Evolutionary conservation across 2,329 filamentous ascomycete genomes (phyloP).

Genomic region (Clonostachys chloroleuca): DNA sequence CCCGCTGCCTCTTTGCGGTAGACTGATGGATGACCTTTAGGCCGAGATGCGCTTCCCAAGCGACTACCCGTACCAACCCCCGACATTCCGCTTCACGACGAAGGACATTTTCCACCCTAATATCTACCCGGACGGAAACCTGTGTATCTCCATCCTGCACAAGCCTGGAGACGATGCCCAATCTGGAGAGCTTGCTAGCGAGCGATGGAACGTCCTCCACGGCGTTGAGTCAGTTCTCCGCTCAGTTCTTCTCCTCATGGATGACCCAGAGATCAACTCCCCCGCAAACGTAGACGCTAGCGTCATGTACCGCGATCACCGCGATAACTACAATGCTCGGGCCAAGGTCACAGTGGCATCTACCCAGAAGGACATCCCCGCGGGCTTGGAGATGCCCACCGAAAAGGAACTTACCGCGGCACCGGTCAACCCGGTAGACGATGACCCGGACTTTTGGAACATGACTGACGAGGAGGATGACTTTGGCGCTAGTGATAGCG

Average conservation of each 20-base stretch:
- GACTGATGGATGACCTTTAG: constrained; percentile 22
- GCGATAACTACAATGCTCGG: constrained; percentile 62
- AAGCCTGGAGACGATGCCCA: constrained; percentile 86
- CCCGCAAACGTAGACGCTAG: constrained; percentile 94
- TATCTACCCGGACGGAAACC: constrained; percentile 82
- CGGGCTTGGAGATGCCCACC: constrained; percentile 78
- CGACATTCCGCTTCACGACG: constrained; percentile 77
- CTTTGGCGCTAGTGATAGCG: constrained; percentile 71
- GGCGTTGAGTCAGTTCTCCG: constrained; percentile 93
- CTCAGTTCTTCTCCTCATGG: constrained; percentile 85
- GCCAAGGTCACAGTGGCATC: constrained; percentile 67
- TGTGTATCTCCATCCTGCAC: constrained; percentile 97
- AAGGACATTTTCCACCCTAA: constrained; percentile 86
- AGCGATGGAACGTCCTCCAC: constrained; percentile 92
- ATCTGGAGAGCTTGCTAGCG: constrained; percentile 83
- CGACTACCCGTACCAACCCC: constrained; percentile 88
- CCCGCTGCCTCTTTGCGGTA: not conserved
- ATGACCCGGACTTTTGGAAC: constrained; percentile 80
- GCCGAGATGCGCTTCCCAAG: constrained; percentile 81
- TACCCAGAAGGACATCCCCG: constrained; percentile 76
- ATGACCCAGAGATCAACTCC: constrained; percentile 89
- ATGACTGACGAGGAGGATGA: constrained; percentile 74
- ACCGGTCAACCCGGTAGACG: constrained; percentile 55
- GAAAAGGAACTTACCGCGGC: constrained; percentile 56
- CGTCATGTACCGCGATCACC: constrained; percentile 75